Conservation (phyloP, 805 yeast species). For the Candida yuanshanica region DNA sequence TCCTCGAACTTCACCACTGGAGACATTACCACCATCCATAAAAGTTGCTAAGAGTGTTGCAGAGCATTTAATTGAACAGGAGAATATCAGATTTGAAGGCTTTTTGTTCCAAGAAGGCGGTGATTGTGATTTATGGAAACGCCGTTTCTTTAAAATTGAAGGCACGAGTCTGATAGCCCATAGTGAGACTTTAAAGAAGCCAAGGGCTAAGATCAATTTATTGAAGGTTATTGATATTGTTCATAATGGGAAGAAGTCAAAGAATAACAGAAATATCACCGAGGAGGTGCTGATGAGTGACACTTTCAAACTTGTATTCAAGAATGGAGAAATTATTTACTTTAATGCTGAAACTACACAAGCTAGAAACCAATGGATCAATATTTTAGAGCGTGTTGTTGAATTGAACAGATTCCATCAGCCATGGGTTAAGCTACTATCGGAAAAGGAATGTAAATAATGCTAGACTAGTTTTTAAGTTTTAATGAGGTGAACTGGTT, state of each 20-base stretch:
- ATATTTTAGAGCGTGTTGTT: conserved; percentile 49
- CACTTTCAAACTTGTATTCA: conserved; percentile 69
- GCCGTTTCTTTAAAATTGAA: conserved; percentile 67
- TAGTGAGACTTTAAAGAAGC: conserved; percentile 60
- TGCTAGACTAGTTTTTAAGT: too few relatives aligned
- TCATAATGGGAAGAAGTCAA: conserved; percentile 29
- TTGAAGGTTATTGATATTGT: conserved; percentile 47
- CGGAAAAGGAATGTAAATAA: conserved; percentile 13
- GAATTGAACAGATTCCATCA: conserved; percentile 51
- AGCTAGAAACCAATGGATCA: conserved; percentile 64
- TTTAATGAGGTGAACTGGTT: not conserved
- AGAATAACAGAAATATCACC: conserved; percentile 51
- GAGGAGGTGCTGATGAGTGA: conserved; percentile 66
- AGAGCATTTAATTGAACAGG: conserved; percentile 31
- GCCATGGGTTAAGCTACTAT: conserved; percentile 52
- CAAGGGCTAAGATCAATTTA: conserved; percentile 72
- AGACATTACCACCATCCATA: conserved; percentile 67
- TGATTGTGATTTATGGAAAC: conserved; percentile 66
- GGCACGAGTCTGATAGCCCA: conserved; percentile 74
- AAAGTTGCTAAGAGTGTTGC: conserved; percentile 43
- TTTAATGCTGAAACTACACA: conserved; percentile 74
- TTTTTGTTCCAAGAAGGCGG: conserved; percentile 88
- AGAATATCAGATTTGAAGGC: conserved; percentile 48
- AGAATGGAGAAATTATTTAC: conserved; percentile 75
- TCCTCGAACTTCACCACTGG: conserved; percentile 55